Base-by-base conservation (phyloP, 2,329 filamentous ascomycete genomes). In the Ascochyta viciae-villosae region DNA sequence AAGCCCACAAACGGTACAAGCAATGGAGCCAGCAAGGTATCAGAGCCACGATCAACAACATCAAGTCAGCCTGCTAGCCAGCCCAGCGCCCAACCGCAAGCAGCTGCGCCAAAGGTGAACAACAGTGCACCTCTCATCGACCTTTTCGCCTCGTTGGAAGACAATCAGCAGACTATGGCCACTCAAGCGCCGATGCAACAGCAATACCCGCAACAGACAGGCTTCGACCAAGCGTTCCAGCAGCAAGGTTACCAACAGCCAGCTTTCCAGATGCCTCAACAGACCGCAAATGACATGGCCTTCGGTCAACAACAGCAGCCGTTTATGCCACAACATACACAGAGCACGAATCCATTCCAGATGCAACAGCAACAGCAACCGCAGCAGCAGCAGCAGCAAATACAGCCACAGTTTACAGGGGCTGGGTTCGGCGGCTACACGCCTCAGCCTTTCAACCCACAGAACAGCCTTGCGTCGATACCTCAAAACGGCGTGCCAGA, bases 331-430 rank as follows among this genome's bases (percentile, higher is more conserved):
- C 63, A 68, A 40, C 61, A 63, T 23, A 26, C 87, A 85, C 64
- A 87, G 88, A 26, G 90, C 96, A 79, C 82, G 96, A 58, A 98
- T 96, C 71, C 95, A 94, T 79, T 97, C 96, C 77, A 94, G 89
- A 70, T 93, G 92, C 6, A 96, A 40, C 65, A 62, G 29, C 64
- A 63, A 39, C 34, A 57, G 96, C 68, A 41, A 57, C 72, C 68
- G 40, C 70, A 74, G 50, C 64, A 75, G 53, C 64, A 75, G 53
- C 64, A 63, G 50, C 63, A 71, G 37, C 81, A 81, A 31, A 66
- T 87, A 50, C 87, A 87, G 64, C 74, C 82, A 15, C 83, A 84
- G 44, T 85, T 85, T 57, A 89, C 91, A 0, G 92, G 91, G 1
- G 87, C 89, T 55, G 91, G 91, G 0, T 96, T 96, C 72, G 92